These are phyloP conservation scores for Henningerozyma blattae DNA, from an alignment of 805 yeast genomes.

Conservation along the genomic window DNA sequence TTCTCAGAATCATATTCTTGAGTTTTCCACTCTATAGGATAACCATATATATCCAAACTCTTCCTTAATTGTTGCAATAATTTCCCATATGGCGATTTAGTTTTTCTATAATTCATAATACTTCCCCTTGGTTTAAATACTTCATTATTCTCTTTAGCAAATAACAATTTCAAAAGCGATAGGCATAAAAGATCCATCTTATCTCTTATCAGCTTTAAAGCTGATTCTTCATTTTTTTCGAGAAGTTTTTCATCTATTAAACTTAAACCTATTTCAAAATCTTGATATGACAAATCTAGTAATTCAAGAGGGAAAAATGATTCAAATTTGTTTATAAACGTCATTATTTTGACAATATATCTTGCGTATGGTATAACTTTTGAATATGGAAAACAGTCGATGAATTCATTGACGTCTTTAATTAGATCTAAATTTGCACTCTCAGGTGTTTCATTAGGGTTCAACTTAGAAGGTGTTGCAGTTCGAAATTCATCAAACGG, in stretches of 20 bases:
- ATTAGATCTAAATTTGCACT: neutral
- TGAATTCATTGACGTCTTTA: neutral
- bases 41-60: conserved; percentile 14
- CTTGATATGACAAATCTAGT: conserved; percentile 14
- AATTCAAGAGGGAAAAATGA: conserved; percentile 11
- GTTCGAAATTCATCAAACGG: conserved; percentile 14
- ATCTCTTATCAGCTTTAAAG: conserved; percentile 13
- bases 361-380: conserved; percentile 14
- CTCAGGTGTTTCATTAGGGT: conserved; percentile 6
- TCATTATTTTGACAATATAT: conserved; percentile 11
- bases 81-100: conserved; percentile 4
- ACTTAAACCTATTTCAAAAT: conserved; percentile 16
- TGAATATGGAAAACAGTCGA: conserved; percentile 7
- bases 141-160: conserved; percentile 5
- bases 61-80: conserved; percentile 7
- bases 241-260: neutral
- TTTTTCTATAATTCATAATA: neutral
- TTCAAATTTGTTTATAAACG: conserved; percentile 14
- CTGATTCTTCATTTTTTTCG: neutral
- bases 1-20: no score
- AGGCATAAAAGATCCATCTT: conserved; percentile 14
- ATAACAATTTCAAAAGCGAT: conserved; percentile 11
- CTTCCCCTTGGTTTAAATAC: neutral
- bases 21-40: conserved; percentile 15
- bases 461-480: conserved; percentile 11